Conservation (phyloP, 2,329 filamentous ascomycete species). For the Trichoderma pleuroti region DNA sequence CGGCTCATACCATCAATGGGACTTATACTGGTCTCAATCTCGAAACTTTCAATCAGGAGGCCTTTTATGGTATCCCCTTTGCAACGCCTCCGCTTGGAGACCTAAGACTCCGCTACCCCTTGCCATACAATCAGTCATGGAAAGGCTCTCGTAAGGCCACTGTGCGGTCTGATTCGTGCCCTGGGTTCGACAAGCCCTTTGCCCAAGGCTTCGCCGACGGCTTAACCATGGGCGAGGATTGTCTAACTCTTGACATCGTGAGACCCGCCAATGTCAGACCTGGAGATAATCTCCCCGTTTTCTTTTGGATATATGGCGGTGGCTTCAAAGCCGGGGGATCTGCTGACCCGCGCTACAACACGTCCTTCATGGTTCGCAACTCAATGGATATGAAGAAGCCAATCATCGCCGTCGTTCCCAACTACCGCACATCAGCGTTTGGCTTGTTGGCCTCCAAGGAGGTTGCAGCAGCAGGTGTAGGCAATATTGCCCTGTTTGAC, state of each 20-base stretch:
- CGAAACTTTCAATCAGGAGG: background rate
- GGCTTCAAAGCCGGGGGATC: constrained; percentile 11
- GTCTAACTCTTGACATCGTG: constrained; percentile 12
- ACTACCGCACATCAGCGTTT: constrained; percentile 11
- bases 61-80: constrained; percentile 12
- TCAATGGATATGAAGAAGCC: constrained; percentile 11
- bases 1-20: constrained; percentile 5
- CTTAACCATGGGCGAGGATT: constrained; percentile 14
- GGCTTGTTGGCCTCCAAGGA: constrained; percentile 15
- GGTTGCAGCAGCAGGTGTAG: background rate
- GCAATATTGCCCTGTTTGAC: constrained; percentile 22
- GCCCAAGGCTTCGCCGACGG: constrained; percentile 10
- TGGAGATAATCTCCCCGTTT: constrained; percentile 5
- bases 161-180: constrained; percentile 6
- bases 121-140: constrained; percentile 10
- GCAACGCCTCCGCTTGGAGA: constrained; percentile 1
- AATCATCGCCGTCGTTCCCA: constrained; percentile 8
- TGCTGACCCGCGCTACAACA: constrained; percentile 7
- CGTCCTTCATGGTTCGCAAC: constrained; percentile 6
- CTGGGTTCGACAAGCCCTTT: constrained; percentile 9
- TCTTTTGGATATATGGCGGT: constrained; percentile 18
- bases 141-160: constrained; percentile 3
- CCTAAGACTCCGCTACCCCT: background rate
- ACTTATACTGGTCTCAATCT: constrained; percentile 12
- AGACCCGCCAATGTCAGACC: background rate